Conservation (phyloP, 2,329 filamentous ascomycete species). For the Calonectria fujianensis region DNA sequence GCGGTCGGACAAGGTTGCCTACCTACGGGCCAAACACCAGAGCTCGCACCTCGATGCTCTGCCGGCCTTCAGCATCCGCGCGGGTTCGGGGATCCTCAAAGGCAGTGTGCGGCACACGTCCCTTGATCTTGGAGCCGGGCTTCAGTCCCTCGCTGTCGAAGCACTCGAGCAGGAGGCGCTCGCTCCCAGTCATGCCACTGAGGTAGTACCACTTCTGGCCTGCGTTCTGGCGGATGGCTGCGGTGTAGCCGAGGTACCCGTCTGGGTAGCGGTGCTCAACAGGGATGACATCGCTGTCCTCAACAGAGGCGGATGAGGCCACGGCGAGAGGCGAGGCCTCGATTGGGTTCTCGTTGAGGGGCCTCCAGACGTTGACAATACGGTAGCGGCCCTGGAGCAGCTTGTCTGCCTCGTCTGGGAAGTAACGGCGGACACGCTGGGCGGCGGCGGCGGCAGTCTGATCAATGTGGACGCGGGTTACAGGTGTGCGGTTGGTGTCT, state of each 20-base stretch:
- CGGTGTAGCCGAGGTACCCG: slow-evolving; percentile 83
- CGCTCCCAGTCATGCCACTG: slow-evolving; percentile 84
- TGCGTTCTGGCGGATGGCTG: slow-evolving; percentile 77
- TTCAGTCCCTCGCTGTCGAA: slow-evolving; percentile 79
- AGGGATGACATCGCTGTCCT: slow-evolving; percentile 79
- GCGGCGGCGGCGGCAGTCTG: slow-evolving; percentile 82
- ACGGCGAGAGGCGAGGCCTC: slow-evolving; percentile 82
- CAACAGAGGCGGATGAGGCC: slow-evolving; percentile 77
- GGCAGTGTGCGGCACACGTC: slow-evolving; percentile 82
- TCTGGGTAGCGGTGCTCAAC: slow-evolving; percentile 83
- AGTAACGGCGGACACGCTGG: slow-evolving; percentile 80
- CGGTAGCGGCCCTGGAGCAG: slow-evolving; percentile 82
- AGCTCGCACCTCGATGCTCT: slow-evolving; percentile 93
- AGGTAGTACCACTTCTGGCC: slow-evolving; percentile 86
- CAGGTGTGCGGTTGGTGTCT: slow-evolving; percentile 78
- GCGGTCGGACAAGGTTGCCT: background rate
- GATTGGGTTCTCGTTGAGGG: slow-evolving; percentile 75
- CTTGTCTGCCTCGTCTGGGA: slow-evolving; percentile 79
- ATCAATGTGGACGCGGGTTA: slow-evolving; percentile 86
- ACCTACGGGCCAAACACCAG: slow-evolving; percentile 83
- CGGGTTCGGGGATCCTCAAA: slow-evolving; percentile 86
- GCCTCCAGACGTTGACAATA: slow-evolving; percentile 92
- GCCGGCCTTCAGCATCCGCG: slow-evolving; percentile 80
- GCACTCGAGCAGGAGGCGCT: slow-evolving; percentile 86
- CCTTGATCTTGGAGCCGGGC: slow-evolving; percentile 70